These are phyloP conservation scores for Pythium coloratum DNA, from an alignment of 352 stramenopile species.

Conservation along the genomic window DNA sequence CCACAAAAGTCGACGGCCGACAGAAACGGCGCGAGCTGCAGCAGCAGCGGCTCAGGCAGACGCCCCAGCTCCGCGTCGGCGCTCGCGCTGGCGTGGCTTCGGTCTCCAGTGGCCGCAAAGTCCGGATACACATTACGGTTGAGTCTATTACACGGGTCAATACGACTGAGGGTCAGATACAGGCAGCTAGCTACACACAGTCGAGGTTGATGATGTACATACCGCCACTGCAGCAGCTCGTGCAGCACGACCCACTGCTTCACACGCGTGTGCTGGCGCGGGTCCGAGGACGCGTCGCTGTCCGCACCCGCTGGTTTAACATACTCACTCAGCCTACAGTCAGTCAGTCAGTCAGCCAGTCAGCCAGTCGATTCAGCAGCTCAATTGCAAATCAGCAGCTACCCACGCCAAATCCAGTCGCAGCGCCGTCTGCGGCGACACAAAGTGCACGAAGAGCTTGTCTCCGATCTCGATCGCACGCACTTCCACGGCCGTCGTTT, in stretches of 20 bases:
- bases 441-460: constrained; percentile 33
- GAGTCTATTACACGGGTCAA: constrained; percentile 5
- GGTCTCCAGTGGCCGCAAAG: background rate
- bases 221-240: constrained; percentile 29
- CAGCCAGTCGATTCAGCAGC: background rate
- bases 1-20: constrained; percentile 15
- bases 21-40: constrained; percentile 23
- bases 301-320: background rate
- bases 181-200: background rate
- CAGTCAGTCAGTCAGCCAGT: background rate
- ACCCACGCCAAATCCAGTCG: constrained; percentile 26
- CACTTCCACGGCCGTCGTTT: constrained; percentile 17
- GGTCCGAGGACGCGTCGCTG: background rate
- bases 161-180: background rate
- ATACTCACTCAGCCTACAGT: constrained; percentile 21
- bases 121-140: constrained; percentile 21
- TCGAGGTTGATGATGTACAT: background rate
- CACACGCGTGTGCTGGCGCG: constrained; percentile 14
- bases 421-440: constrained; percentile 3
- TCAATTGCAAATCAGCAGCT: background rate
- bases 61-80: constrained; percentile 26
- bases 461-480: constrained; percentile 22
- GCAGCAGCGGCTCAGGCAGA: constrained; percentile 24
- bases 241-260: constrained; percentile 23
- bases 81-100: constrained; percentile 9